Percentiles rank a stretch among this genome's conserved stretches.
Conservation (phyloP, 192 early-diverging fungal genomes). For the Spinellus fusiger region DNA sequence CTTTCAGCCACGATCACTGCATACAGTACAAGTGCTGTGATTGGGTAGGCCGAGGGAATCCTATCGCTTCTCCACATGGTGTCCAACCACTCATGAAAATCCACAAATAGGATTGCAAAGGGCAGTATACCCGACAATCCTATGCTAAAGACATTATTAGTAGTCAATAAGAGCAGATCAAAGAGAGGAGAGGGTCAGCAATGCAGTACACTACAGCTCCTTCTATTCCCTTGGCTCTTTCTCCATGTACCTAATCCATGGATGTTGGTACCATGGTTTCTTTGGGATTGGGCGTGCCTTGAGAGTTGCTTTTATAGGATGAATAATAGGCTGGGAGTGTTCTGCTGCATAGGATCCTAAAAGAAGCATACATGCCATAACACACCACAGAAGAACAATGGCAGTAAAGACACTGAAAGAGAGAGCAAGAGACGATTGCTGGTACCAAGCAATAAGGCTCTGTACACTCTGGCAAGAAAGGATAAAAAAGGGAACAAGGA, state of each 20-base stretch:
- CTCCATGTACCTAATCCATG: conserved; percentile 35
- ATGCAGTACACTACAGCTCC: no score
- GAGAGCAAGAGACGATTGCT: conserved; percentile 83
- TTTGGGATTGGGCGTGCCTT: conserved; percentile 90
- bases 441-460: conserved; percentile 84
- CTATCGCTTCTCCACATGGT: conserved; percentile 30
- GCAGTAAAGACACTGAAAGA: conserved; percentile 85
- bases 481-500: conserved; percentile 52
- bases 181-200: no score
- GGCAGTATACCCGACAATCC: conserved; percentile 42
- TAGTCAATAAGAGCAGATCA: neutral
- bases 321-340: conserved; percentile 39
- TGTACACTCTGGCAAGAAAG: conserved; percentile 60
- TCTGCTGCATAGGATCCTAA: conserved; percentile 82
- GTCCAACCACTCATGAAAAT: conserved; percentile 65
- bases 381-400: conserved; percentile 73
- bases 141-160: conserved; percentile 18
- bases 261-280: conserved; percentile 64
- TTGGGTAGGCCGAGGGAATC: conserved; percentile 47
- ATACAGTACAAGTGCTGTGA: conserved; percentile 53
- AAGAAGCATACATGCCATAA: conserved; percentile 75
- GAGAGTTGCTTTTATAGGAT: conserved; percentile 85
- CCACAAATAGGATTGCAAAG: conserved; percentile 68
- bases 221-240: neutral
- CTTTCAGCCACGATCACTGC: conserved; percentile 52